These are phyloP conservation scores for Purpureocillium takamizusanense DNA, from an alignment of 2,329 filamentous ascomycete species.

Conservation along the genomic window DNA sequence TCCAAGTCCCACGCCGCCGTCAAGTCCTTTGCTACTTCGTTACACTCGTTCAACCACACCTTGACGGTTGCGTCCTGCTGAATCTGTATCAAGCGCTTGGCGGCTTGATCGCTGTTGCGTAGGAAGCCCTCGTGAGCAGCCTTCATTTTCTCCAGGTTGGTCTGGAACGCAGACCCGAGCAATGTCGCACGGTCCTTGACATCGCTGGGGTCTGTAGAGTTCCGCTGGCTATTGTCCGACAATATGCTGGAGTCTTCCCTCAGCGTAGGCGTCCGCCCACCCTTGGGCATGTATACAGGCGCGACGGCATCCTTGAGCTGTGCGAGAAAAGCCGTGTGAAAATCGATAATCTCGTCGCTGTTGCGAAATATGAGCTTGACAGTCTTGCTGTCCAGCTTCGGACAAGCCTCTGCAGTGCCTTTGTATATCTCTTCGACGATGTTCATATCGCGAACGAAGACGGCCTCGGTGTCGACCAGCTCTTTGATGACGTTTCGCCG, in stretches of 20 bases:
- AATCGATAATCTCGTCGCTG: conserved; percentile 79
- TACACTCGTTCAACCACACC: conserved; percentile 91
- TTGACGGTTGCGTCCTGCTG: conserved; percentile 55
- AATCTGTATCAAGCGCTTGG: conserved; percentile 52
- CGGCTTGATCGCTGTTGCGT: conserved; percentile 53
- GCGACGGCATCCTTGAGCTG: conserved; percentile 72
- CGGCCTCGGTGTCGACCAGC: conserved; percentile 83
- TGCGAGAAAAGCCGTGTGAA: conserved; percentile 71
- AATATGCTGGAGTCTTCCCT: conserved; percentile 29
- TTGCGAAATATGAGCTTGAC: conserved; percentile 90
- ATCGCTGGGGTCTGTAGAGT: conserved; percentile 36
- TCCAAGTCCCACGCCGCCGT: conserved; percentile 93
- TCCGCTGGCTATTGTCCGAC: conserved; percentile 29
- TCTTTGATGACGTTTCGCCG: conserved; percentile 84
- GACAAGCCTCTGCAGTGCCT: conserved; percentile 75
- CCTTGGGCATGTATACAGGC: conserved; percentile 65
- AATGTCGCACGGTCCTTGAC: conserved; percentile 42
- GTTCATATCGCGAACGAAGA: conserved; percentile 91
- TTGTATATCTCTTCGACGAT: conserved; percentile 98
- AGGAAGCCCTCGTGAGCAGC: conserved; percentile 52
- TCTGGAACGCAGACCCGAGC: conserved; percentile 44
- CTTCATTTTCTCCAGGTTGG: conserved; percentile 53
- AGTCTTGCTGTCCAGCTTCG: conserved; percentile 72
- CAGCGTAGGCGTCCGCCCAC: conserved; percentile 30
- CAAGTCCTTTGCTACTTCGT: conserved; percentile 82